Evolutionary conservation across 1,284 basidiomycete species (phyloP), one percentile per base, ranked within the genome.

Genomic region (Chondrostereum purpureum): DNA sequence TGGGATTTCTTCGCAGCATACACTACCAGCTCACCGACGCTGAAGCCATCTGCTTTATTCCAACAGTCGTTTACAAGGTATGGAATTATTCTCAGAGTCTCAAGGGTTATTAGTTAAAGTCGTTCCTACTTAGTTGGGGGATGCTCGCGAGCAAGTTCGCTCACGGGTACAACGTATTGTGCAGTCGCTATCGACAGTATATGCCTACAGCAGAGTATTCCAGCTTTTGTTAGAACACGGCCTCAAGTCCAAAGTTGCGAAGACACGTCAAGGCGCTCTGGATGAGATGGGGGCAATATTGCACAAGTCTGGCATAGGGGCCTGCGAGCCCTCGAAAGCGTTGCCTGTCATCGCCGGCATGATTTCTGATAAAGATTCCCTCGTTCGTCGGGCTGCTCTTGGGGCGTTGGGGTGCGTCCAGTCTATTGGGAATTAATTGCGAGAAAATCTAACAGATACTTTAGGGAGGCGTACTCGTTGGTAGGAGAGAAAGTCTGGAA

Each of bases 21-120:
- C 81, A 85, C 50, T 88, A 92, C 61, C 84, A 94, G 55, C 70
- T 99, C 46, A 82, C 80, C 3, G 96, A 99, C 52, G 72, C 80
- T 24, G 96, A 99, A 62, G 92, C 92, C 0, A 66, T 80, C 42
- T 86, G 90, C 50, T 91, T 99, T 56, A 77, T 98, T 17, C 92
- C 94, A 1, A 92, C 93, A 5, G 74, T 98, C 44, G 77, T 97
- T 34, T 80, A 83, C 69, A 98, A 97, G 75, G 92, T 92, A 58
- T 55, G 72, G 51, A 13, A 45, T 21, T 44, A 38, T 27, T 50
- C 5, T 18, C 36, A 34, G 21, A 16, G 27, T 44, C 5, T 33
- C 16, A 17, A 38, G 16, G 23, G 39, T 41, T 52, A 49, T 35
- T 49, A 43, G 22, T 50, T 43, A 43, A 44, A 43, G 18, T 33